Evolutionary conservation across 1,284 basidiomycete genomes (phyloP).

Genomic region (Golubevia pallescens): DNA sequence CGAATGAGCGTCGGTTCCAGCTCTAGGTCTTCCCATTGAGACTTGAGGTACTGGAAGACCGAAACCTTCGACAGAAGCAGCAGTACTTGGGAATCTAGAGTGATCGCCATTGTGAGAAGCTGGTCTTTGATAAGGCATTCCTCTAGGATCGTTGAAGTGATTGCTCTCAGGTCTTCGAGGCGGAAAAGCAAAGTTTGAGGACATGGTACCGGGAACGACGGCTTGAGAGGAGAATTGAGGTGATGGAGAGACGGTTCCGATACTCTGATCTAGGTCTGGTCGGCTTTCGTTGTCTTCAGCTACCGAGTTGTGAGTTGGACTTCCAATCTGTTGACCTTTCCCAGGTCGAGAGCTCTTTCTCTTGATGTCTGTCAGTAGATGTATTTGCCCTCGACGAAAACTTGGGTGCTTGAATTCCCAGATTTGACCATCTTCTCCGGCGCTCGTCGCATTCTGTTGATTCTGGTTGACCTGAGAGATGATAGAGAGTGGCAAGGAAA

Average conservation of each 20-base stretch:
- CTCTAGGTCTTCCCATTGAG: neutral
- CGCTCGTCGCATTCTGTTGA: conserved; percentile 38
- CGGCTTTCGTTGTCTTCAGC: neutral
- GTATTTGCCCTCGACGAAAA: conserved; percentile 47
- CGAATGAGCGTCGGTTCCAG: neutral
- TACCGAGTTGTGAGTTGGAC: neutral
- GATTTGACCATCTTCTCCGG: conserved; percentile 45
- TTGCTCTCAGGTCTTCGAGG: neutral
- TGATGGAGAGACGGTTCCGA: neutral
- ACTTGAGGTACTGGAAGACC: neutral
- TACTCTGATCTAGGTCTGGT: neutral
- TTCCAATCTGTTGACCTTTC: neutral
- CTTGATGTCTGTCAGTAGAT: conserved; percentile 47
- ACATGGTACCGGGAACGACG: neutral
- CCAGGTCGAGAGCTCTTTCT: conserved; percentile 38
- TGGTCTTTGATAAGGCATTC: neutral
- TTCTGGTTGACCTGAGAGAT: conserved; percentile 37
- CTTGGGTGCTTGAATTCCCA: conserved; percentile 53
- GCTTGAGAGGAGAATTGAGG: neutral
- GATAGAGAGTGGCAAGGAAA: neutral
- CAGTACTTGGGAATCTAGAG: neutral
- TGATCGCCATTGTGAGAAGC: neutral
- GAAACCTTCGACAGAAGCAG: neutral
- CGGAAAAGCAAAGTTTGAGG: neutral
- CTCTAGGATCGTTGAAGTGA: neutral